Evolutionary conservation across 257 asterid species (phyloP), one percentile per base, ranked within the genome.

Genomic region (Perilla frutescens): DNA sequence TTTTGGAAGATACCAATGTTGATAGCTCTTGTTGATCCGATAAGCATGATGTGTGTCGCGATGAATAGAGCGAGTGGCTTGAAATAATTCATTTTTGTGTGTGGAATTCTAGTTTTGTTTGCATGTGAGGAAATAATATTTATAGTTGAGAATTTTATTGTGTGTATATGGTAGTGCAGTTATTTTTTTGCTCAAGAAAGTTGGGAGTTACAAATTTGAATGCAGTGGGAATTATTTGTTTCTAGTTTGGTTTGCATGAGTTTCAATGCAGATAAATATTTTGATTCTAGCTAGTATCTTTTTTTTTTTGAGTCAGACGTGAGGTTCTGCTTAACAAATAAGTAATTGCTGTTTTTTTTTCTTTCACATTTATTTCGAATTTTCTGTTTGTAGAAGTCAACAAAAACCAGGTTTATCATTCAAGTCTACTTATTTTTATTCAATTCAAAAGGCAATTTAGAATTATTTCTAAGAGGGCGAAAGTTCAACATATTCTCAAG

Each of bases 1-100:
- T 11, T 65, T 58, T 82, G 89, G 66, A 84, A 80, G 0, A 84
- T 57, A 2, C 82, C 80, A 0, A 77, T 49, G 54, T 8, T 43
- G 41, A n/a, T 9, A 1, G 57, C 67, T 31, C 60, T 62, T 15
- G 74, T 39, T 32, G 80, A 45, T 47, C 32, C 10, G 9, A 49
- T 53, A 47, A 60, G n/a, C 11, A 44, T 7, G 34, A 83, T 45
- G 65, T 59, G 34, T 4, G 44, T 63, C 8, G 34, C 37, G 4
- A 41, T 9, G 1, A 81, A 53, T 5, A 76, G 11, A 7, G 40
- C 6, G 43, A 68, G 1, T 29, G 53, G 50, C 9, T 29, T 26
- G 0, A 3, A 1, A 45, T 8, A 15, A 43, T 55, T 57, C 86
- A 72, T 82, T 44, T 60, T 72, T 12, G 44, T 81, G 43, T 12